phyloP scores from a whole-genome alignment of 2,329 filamentous ascomycete species.

The Colletotrichum kahawae region DNA sequence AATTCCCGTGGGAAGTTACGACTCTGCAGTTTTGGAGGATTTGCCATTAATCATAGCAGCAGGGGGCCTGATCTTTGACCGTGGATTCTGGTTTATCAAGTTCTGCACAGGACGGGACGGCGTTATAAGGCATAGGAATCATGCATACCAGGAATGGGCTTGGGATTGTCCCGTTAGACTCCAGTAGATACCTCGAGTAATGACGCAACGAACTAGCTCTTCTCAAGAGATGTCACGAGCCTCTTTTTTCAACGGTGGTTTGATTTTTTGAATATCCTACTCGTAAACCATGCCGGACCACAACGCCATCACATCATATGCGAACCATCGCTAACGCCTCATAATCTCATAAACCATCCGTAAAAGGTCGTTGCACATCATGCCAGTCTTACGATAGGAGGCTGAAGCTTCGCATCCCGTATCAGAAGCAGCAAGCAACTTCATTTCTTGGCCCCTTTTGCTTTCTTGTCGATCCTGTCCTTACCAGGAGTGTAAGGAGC shows the following conservation, averaged over 20 bases:
- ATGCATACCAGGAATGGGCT: conserved; percentile 19
- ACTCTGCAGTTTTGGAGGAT: background rate
- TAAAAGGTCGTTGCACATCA: background rate
- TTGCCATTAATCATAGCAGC: background rate
- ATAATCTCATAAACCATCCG: conserved; percentile 4
- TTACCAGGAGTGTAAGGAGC: conserved; percentile 60
- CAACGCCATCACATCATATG: background rate
- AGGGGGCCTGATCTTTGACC: background rate
- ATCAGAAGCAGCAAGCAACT: background rate
- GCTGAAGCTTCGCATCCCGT: background rate
- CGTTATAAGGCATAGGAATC: conserved; percentile 14
- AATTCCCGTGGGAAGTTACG: background rate
- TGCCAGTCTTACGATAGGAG: background rate
- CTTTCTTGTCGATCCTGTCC: conserved; percentile 51
- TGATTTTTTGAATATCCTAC: background rate
- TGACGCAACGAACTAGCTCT: conserved; percentile 15
- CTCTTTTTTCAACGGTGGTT: background rate
- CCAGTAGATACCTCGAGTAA: conserved; percentile 23
- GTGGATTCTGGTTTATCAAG: conserved; percentile 1
- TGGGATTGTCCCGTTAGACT: conserved; percentile 17
- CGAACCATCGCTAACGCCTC: background rate
- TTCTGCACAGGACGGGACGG: conserved; percentile 3
- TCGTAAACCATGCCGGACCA: background rate
- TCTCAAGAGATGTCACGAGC: background rate
- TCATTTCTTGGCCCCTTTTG: conserved; percentile 36